Base-by-base conservation (phyloP, 139 green algal species). In the Dunaliella sp. region DNA sequence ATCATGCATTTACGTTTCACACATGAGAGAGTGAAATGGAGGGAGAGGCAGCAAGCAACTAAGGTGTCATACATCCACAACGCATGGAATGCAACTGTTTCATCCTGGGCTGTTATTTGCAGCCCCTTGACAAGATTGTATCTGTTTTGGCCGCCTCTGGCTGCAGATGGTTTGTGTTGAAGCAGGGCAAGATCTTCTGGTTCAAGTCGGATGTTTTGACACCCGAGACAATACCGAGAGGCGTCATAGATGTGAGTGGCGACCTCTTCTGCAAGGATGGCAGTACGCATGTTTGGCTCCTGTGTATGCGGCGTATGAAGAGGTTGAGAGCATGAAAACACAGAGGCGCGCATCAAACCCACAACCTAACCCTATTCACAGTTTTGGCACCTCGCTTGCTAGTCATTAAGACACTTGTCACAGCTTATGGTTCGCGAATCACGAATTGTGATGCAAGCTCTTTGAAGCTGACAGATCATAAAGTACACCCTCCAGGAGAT, bases 131-230 rank as follows among this genome's bases (percentile, higher is more conserved):
- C 30, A 78, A 31, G 28, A 85, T 34, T 59, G 22, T 81, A 3
- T 1, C 25, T 48, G 38, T 33, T n/a, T 33, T 1, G n/a, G 24
- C 48, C 3, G 12, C 33, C 30, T 1, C n/a, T 38, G 26, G 28
- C 82, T 80, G 77, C 90, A 92, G 97, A 83, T 99, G 96, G 95
- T 99, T 99, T 86, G 93, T 99, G 2, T 89, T 99, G 34, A 99
- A 99, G 91, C 91, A 98, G 37, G 97, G 96, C 38, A 98, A 97
- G 87, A 98, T 99, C 31, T 99, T 99, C 86, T 99, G 98, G 98
- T 99, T 99, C 91, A 98, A 98, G 84, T 91, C 92, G 7, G 94
- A 98, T 76, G 89, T 95, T 16, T 91, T 99, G 16, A 96, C 90
- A 25, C 91, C 93, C 38, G 92, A 96, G 85, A 96, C 96, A 0